Evolutionary conservation across 2,329 filamentous ascomycete genomes (phyloP), one percentile per base, ranked within the genome.

Genomic region (Ophiostoma piceae): DNA sequence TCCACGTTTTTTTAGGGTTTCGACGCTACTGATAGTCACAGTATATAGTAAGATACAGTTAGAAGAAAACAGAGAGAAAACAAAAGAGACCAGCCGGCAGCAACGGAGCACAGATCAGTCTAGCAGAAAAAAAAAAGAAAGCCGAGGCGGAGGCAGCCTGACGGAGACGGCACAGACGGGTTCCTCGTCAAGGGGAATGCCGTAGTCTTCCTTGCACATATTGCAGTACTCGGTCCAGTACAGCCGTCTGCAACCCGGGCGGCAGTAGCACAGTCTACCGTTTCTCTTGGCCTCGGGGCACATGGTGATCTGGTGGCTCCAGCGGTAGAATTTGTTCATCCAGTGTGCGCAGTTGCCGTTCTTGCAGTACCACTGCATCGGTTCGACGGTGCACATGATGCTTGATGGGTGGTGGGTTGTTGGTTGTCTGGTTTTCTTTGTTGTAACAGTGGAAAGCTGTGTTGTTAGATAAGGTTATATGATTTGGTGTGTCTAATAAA

Each of bases 361-460:
- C 57, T 62, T 62, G 26, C 57, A 62, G 26, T 62, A 62, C 51
- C 51, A 57, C n/a, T 57, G 51, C 51, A 57, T 26, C n/a, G 51
- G 26, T 26, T 62, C 11, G 26, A 32, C 26, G 26, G 14, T 62
- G 12, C 57, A 62, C 57, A 62, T 62, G 51, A 57, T 57, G 51
- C 9, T 26, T 5, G n/a, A 8, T 26, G 51, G n/a, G 26, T n/a
- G 12, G n/a, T 26, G 51, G 7, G 51, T 26, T 47, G 43, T 19
- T 47, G 16, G 43, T 62, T 12, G 11, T 5, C 5, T 32, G 26
- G 6, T 19, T 7, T 14, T 47, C 16, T n/a, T 47, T 47, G 16
- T 47, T 47, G 43, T 16, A n/a, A n/a, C 7, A 47, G 16, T n/a
- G 19, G 43, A 16, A 47, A 19, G 43, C 43, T 47, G 43, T 7